A percentile compares a stretch with the other conserved stretches of the same genome.
These are phyloP conservation scores for Nakazawaea ambrosiae DNA, from an alignment of 805 yeast genomes.

Conservation along the genomic window DNA sequence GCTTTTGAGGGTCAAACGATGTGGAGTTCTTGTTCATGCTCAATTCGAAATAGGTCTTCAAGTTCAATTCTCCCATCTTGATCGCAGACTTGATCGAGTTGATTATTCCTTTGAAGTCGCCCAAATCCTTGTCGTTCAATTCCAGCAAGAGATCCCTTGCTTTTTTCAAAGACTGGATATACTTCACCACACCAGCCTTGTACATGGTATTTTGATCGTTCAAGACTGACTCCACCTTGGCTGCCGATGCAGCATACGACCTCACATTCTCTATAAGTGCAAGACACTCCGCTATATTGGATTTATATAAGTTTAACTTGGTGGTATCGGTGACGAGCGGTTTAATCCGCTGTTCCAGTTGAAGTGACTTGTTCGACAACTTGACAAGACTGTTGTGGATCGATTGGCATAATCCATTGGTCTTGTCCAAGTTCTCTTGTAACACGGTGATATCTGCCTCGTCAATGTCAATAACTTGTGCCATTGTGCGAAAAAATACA, in stretches of 20 bases:
- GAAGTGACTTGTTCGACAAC: conserved; percentile 45
- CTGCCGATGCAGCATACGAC: conserved; percentile 38
- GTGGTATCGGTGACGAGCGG: conserved; percentile 67
- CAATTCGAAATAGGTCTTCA: conserved; percentile 43
- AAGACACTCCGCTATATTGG: conserved; percentile 50
- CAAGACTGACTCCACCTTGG: conserved; percentile 29
- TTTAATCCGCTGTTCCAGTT: conserved; percentile 55
- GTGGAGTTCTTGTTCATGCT: conserved; percentile 30
- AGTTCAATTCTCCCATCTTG: conserved; percentile 46
- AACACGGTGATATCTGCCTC: conserved; percentile 82
- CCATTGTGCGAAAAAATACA: background rate
- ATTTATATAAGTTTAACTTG: conserved; percentile 44
- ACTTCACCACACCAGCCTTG: conserved; percentile 28
- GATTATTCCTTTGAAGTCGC: conserved; percentile 60
- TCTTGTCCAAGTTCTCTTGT: conserved; percentile 60
- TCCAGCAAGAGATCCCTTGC: conserved; percentile 40
- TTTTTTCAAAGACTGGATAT: conserved; percentile 25
- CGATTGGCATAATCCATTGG: conserved; percentile 45
- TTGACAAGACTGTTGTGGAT: conserved; percentile 49
- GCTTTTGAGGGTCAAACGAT: conserved; percentile 39
- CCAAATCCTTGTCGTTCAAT: conserved; percentile 31
- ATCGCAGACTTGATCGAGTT: conserved; percentile 52
- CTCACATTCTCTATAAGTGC: conserved; percentile 39
- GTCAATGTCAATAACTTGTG: conserved; percentile 44
- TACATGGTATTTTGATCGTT: conserved; percentile 15